A percentile compares a stretch with the other conserved stretches of the same genome.
Conservation (phyloP, 176 grass and related monocot species). For the Bothriochloa decipiens region DNA sequence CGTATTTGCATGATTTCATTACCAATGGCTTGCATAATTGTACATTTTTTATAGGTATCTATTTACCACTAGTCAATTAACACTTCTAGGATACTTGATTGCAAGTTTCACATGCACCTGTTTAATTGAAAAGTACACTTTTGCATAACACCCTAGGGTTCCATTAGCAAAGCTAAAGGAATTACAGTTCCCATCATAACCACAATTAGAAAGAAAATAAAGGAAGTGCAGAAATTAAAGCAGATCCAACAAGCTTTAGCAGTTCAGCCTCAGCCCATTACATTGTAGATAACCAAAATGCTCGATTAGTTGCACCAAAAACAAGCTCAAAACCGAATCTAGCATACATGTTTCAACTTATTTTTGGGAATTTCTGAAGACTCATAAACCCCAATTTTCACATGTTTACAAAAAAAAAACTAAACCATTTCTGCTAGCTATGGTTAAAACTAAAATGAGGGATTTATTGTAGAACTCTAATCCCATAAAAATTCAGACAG, state of each 20-base stretch:
- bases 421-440: neutral
- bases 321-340: neutral
- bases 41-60: neutral
- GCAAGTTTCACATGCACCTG: neutral
- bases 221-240: neutral
- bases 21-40: neutral
- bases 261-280: neutral
- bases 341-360: neutral
- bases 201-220: neutral
- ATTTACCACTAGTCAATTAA: neutral
- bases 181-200: neutral
- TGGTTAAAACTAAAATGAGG: neutral
- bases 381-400: neutral
- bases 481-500: neutral
- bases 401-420: neutral
- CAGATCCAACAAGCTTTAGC: neutral
- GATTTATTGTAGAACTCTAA: neutral
- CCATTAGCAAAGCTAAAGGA: neutral
- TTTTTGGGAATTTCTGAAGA: neutral
- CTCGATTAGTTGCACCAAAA: neutral
- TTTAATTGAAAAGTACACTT: neutral
- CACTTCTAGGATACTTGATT: neutral
- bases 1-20: neutral
- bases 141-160: neutral
- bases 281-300: neutral